Evolutionary conservation across 2,329 filamentous ascomycete species (phyloP), one percentile per base, ranked within the genome.

Genomic region (Aspergillus thermomutatus): DNA sequence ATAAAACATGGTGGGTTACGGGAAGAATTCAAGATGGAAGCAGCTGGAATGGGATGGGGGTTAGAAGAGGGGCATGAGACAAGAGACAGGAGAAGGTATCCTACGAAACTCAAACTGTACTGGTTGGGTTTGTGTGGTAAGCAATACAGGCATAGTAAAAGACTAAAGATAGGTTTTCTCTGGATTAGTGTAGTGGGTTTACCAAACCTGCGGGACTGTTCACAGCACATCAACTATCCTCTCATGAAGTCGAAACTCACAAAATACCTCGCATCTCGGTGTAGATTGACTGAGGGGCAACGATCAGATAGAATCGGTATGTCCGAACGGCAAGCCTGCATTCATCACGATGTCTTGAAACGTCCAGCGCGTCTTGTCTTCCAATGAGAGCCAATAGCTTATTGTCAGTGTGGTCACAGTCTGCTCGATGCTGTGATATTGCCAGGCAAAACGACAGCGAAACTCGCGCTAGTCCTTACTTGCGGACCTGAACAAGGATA

Each of bases 341-440:
- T 23, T 46, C 43, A 11, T 46, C 43, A 46, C 19, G 2, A 56
- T 43, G 47, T 7, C 43, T 46, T 53, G 52, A 60, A 53, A 54
- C 60, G 27, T 27, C 19, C 45, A 59, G 57, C 61, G 57, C 61
- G 57, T 49, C 56, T 61, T 61, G 51, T 47, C 43, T 11, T 19
- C 60, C 57, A 63, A 63, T 63, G 43, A 61, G 51, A 31, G 52
- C 23, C 19, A 46, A 23, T 23, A 23, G 4, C 21, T 21, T 14
- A 14, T 25, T 14, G 21, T 14, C 19, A 8, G 23, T 10, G 43
- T 46, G 43, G 51, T 58, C 56, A 52, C 53, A 25, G 25, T 45
- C 31, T 53, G 53, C 34, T 43, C n/a, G 41, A 53, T 5, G 40
- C 8, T 53, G 54, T 49, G 34, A 45, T 11, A 26, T 28, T 46